phyloP scores from a whole-genome alignment of 495 filamentous ascomycete genomes.

The Terfezia claveryi region DNA sequence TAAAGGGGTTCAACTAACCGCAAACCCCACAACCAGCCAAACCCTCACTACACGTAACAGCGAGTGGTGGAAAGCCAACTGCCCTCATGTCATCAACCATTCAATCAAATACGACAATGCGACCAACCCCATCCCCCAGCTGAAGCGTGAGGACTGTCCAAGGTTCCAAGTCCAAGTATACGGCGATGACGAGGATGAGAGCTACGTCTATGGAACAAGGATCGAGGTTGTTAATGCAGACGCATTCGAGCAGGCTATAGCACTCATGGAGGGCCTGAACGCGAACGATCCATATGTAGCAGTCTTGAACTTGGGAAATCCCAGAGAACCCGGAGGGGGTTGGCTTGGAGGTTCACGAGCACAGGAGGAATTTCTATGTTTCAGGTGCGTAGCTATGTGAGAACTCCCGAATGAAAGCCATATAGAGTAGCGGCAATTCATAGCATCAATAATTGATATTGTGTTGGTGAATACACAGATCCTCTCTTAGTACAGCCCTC shows the following conservation, averaged over 20 bases:
- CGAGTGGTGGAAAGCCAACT: too few species aligned
- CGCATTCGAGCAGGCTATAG: slow-evolving; percentile 28
- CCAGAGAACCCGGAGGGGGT: slow-evolving; percentile 29
- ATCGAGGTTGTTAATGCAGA: slow-evolving; percentile 28
- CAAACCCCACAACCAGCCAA: too few species aligned
- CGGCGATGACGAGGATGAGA: too few species aligned
- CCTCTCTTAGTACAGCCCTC: slow-evolving; percentile 29
- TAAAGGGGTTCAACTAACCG: too few species aligned
- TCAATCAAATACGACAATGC: too few species aligned
- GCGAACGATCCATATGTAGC: slow-evolving; percentile 22
- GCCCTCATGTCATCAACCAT: too few species aligned
- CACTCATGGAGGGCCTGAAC: slow-evolving; percentile 13
- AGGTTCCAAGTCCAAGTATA: too few species aligned
- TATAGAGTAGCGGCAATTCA: not conserved
- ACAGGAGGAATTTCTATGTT: slow-evolving; percentile 47
- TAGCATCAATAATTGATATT: too few species aligned
- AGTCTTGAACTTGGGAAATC: slow-evolving; percentile 40
- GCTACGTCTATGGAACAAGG: slow-evolving; percentile 1
- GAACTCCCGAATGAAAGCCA: not conserved
- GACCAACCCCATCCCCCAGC: too few species aligned
- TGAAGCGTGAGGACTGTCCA: too few species aligned
- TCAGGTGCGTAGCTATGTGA: slow-evolving; percentile 14
- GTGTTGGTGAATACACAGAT: slow-evolving; percentile 15
- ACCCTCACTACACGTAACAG: too few species aligned
- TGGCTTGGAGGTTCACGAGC: slow-evolving; percentile 32